Conservation (phyloP, 352 stramenopile genomes). For the Globisporangium middletonii region DNA sequence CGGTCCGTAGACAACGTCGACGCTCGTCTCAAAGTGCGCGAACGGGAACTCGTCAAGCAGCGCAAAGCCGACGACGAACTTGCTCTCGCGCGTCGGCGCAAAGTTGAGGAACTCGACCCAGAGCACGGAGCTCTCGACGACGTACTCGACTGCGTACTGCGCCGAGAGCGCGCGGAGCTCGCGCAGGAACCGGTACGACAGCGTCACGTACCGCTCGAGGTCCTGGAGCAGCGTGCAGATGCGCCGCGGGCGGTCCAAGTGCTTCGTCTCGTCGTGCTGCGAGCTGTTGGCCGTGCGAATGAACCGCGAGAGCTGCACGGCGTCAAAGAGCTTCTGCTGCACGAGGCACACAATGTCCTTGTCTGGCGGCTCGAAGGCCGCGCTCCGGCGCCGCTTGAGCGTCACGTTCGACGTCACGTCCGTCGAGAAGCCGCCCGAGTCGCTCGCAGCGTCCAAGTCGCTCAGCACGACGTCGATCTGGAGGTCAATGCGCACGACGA, state of each 20-base stretch:
- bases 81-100: conserved; percentile 16
- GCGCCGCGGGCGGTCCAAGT: conserved; percentile 13
- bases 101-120: conserved; percentile 72
- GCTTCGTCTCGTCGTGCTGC: conserved; percentile 19
- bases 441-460: neutral
- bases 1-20: conserved; percentile 42
- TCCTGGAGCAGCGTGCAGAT: conserved; percentile 35
- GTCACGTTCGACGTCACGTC: conserved; percentile 19
- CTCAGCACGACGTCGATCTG: conserved; percentile 27
- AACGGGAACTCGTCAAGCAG: conserved; percentile 46
- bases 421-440: conserved; percentile 12
- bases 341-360: conserved; percentile 39
- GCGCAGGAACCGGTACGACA: conserved; percentile 46
- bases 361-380: conserved; percentile 28
- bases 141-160: conserved; percentile 40
- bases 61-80: conserved; percentile 55
- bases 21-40: conserved; percentile 32
- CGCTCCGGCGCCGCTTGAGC: conserved; percentile 18
- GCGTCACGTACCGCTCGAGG: conserved; percentile 44
- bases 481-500: conserved; percentile 39
- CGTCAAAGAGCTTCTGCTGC: conserved; percentile 46
- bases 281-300: conserved; percentile 9
- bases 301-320: conserved; percentile 23
- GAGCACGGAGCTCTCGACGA: conserved; percentile 31
- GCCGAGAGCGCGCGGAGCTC: conserved; percentile 57